Evolutionary conservation across 208 protist genomes (phyloP).

Genomic region (Acanthamoeba divionensis): DNA sequence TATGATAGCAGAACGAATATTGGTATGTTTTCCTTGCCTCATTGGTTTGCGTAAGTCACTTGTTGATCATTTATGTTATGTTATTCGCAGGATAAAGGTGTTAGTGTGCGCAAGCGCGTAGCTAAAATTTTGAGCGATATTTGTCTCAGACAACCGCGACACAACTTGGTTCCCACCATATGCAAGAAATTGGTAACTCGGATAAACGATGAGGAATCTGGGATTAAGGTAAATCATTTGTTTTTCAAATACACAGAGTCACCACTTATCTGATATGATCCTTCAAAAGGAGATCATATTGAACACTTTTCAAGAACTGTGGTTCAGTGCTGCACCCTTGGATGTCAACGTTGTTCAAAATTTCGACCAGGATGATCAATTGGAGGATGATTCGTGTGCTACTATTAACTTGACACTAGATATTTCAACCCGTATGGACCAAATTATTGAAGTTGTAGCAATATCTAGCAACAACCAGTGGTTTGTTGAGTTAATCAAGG

Average conservation of each 20-base stretch:
- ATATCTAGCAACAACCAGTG: background rate
- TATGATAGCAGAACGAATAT: conserved; percentile 45
- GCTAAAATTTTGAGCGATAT: conserved; percentile 46
- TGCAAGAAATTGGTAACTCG: conserved; percentile 21
- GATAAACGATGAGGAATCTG: conserved; percentile 21
- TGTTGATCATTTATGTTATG: background rate
- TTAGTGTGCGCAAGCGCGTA: conserved; percentile 36
- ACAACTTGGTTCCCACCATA: conserved; percentile 14
- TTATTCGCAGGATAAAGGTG: conserved; percentile 20
- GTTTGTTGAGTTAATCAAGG: conserved; percentile 17
- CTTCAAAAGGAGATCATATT: background rate
- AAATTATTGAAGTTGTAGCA: conserved; percentile 19
- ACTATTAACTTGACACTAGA: background rate
- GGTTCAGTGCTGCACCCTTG: conserved; percentile 6
- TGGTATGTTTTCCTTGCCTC: background rate
- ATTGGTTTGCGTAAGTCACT: background rate
- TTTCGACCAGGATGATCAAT: background rate
- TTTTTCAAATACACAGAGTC: background rate
- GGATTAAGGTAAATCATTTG: background rate
- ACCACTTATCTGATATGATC: background rate
- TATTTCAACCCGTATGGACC: background rate
- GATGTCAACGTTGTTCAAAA: background rate
- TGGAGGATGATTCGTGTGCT: too few species aligned
- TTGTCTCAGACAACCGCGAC: conserved; percentile 6
- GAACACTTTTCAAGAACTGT: conserved; percentile 32